Evolutionary conservation across 139 green algal species (phyloP).

Genomic region (Edaphochlamys debaryana): DNA sequence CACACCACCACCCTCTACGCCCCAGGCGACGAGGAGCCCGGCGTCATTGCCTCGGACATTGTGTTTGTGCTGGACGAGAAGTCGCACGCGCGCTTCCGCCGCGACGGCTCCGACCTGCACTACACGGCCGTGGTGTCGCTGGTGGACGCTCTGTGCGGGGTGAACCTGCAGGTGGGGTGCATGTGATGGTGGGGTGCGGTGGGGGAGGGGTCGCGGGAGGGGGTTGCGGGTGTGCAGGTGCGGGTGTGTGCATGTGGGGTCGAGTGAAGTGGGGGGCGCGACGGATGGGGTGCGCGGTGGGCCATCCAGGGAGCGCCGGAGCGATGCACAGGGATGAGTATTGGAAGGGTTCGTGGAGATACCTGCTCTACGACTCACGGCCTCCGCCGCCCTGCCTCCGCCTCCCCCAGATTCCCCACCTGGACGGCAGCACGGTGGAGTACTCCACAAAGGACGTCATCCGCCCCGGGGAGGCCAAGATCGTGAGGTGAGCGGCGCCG

Average conservation of each 20-base stretch:
- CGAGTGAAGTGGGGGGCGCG: too few species aligned
- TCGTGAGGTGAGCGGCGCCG: slow-evolving; percentile 48
- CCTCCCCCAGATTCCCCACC: slow-evolving; percentile 52
- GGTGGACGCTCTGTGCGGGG: slow-evolving; percentile 53
- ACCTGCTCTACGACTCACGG: too few species aligned
- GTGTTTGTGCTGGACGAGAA: slow-evolving; percentile 94
- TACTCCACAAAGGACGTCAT: slow-evolving; percentile 64
- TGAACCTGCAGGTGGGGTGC: slow-evolving; percentile 29
- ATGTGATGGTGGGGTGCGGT: not conserved
- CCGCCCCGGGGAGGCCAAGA: slow-evolving; percentile 42
- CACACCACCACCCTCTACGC: too few species aligned
- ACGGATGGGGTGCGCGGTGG: too few species aligned
- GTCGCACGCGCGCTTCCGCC: slow-evolving; percentile 82
- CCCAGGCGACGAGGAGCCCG: slow-evolving; percentile 83
- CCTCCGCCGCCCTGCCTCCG: too few species aligned
- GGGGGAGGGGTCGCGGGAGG: too few species aligned
- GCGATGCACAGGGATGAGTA: too few species aligned
- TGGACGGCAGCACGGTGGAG: slow-evolving; percentile 73
- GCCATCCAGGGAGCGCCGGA: too few species aligned
- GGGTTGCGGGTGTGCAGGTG: too few species aligned
- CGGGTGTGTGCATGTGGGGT: too few species aligned
- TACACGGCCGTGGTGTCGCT: slow-evolving; percentile 43
- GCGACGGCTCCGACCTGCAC: slow-evolving; percentile 91
- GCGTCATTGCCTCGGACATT: slow-evolving; percentile 84
- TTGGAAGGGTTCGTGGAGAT: too few species aligned